A percentile compares a stretch with the other conserved stretches of the same genome.
phyloP scores from a whole-genome alignment of 257 asterid genomes.

The Gynochthodes officinalis region DNA sequence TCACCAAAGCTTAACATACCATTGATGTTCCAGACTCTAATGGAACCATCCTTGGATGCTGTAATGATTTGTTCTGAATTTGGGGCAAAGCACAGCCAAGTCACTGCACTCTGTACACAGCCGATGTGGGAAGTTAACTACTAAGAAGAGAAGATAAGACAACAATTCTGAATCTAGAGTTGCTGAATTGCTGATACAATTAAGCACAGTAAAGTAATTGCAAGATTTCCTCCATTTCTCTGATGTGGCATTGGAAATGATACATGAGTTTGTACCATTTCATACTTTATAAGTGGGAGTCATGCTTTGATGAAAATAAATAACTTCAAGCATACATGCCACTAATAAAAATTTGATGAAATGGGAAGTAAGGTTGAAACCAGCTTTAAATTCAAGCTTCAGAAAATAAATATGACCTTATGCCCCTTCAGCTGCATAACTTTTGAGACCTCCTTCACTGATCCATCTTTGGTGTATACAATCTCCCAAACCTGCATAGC shows the following conservation, averaged over 20 bases:
- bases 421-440: slow-evolving; percentile 99
- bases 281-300: not conserved
- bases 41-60: slow-evolving; percentile 91
- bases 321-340: not conserved
- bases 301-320: not conserved
- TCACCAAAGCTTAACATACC: slow-evolving; percentile 40
- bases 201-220: not conserved
- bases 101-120: slow-evolving; percentile 90
- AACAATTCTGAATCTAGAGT: not conserved
- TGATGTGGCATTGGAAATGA: not conserved
- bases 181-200: slow-evolving; percentile 11
- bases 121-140: slow-evolving; percentile 4
- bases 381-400: slow-evolving; percentile 5
- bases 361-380: not conserved
- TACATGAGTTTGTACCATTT: not conserved
- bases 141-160: slow-evolving; percentile 12
- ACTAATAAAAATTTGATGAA: not conserved
- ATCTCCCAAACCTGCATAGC: slow-evolving; percentile 86
- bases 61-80: slow-evolving; percentile 89
- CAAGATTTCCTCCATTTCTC: not conserved
- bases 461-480: slow-evolving; percentile 87
- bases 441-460: slow-evolving; percentile 80
- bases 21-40: slow-evolving; percentile 88
- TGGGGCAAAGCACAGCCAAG: slow-evolving; percentile 92
- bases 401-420: slow-evolving; percentile 52